Evolutionary conservation across 1,139 yeast species (phyloP).

Genomic region (Eremothecium coryli): DNA sequence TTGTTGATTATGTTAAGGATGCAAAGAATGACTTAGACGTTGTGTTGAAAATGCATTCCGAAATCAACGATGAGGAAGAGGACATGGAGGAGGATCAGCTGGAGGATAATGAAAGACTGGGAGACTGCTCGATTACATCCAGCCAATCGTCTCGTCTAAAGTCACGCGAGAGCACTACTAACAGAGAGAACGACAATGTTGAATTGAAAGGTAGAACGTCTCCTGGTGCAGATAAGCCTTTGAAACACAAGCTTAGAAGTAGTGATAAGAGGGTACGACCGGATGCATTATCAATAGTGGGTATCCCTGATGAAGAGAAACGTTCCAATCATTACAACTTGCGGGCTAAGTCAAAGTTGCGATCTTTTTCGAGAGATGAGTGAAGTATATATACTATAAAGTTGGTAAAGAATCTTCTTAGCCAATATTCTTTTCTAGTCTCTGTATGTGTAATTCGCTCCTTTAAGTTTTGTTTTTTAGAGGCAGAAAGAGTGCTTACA

Average conservation of each 20-base stretch:
- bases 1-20: constrained; percentile 30
- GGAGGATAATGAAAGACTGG: not conserved
- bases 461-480: too few relatives aligned
- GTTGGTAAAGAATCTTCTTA: too few relatives aligned
- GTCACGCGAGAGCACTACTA: constrained; percentile 13
- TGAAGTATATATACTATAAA: not conserved
- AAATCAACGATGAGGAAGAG: constrained; percentile 7
- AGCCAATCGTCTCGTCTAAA: constrained; percentile 7
- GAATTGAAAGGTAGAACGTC: constrained; percentile 6
- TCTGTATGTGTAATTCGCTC: too few relatives aligned
- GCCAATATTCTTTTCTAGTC: too few relatives aligned
- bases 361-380: constrained; percentile 5
- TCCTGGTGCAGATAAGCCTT: constrained; percentile 4
- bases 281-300: constrained; percentile 18
- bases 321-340: constrained; percentile 28
- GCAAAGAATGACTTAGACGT: constrained; percentile 27
- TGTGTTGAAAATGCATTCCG: constrained; percentile 14
- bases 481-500: too few relatives aligned
- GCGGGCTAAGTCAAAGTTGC: constrained; percentile 28
- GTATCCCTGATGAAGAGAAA: constrained; percentile 22
- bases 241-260: constrained; percentile 17
- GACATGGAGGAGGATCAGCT: constrained; percentile 2
- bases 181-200: constrained; percentile 6
- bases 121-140: not conserved
- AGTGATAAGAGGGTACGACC: constrained; percentile 25